Evolutionary conservation across 768 basidiomycete species (phyloP), one percentile per base, ranked within the genome.

Genomic region (Mycena polygramma): DNA sequence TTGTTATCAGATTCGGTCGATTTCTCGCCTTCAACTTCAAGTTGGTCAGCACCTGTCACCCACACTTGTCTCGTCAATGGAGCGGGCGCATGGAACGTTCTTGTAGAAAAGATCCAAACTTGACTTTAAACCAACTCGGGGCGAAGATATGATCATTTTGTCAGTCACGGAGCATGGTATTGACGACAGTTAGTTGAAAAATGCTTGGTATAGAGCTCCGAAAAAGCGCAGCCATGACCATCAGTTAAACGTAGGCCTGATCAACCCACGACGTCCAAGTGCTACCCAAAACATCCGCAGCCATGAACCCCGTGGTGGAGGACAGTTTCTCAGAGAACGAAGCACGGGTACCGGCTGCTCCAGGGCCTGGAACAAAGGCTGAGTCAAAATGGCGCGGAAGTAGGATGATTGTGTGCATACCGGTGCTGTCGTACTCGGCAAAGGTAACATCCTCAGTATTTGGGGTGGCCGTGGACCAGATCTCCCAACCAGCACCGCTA

Each of bases 361-460:
- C 78, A 11, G 75, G 58, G 19, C 76, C 75, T 76, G 62, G 51
- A 54, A 61, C 6, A 6, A 7, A 57, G 48, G 2, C 6, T 19
- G 30, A 30, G 49, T 26, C 13, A 62, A 20, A 15, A 71, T 30
- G 30, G 30, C 30, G 30, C 30, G 30, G 15, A 11, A 45, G 36
- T 46, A 48, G 19, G 26, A 39, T 11, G 45, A 4, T 36, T 15
- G 53, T 57, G 13, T 22, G 62, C 43, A 30, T 45, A 77, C 78
- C 78, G 0, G 72, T 75, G 59, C 58, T 78, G 9, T 59, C 72
- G 30, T 59, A 77, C 66, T 79, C 78, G 13, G 72, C 77, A 52
- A 77, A 78, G 9, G 69, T 58, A n/a, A 79, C 76, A 45, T 77
- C 73, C 8, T 57, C 70, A 15, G 78, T 79, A 59, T 78, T 79